Conservation (phyloP, 306 rosid species). For the Cucumis sativus region Cucumber_9930_V3 NC_026661.2:9640501-9641000, state of each 20-base stretch:
- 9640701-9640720: not conserved
- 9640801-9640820: too few species aligned
- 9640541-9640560: not conserved
- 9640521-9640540: slow-evolving; percentile 15
- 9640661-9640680: not conserved
- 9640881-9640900: too few species aligned
- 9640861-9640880: too few species aligned
- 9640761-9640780: too few species aligned
- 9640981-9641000: too few species aligned
- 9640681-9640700: not conserved
- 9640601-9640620: not conserved
- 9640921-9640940: too few species aligned
- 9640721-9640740: not conserved
- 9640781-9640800: too few species aligned
- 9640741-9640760: not conserved
- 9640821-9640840: too few species aligned
- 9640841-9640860: too few species aligned
- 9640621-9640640: not conserved
- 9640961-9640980: too few species aligned
- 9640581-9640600: not conserved
- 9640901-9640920: too few species aligned
- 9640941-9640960: too few species aligned
- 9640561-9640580: not conserved
- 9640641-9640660: not conserved
- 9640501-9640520: slow-evolving; percentile 24